Evolutionary conservation across 306 rosid genomes (phyloP), one percentile per base, ranked within the genome.

Genomic region (Ziziphus jujuba): DNA sequence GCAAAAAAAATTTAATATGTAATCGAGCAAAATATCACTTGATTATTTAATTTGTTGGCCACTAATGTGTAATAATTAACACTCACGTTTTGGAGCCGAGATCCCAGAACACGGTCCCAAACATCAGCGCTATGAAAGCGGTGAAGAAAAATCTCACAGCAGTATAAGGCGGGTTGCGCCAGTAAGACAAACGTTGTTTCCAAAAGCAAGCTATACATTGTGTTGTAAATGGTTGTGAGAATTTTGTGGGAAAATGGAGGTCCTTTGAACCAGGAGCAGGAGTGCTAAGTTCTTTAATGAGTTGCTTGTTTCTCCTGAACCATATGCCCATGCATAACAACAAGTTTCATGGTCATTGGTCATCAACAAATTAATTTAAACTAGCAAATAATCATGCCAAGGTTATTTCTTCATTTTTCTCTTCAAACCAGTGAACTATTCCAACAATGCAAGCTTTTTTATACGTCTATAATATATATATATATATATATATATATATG

Each of bases 81-180:
- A 75, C 85, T 79, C 63, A 83, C 96, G 49, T 82, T 84, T 86
- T 86, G 64, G 87, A 68, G 70, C 96, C 96, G 2, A 86, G 92
- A 58, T 79, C 77, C 90, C 90, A 84, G 83, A 89, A 89, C 73
- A 89, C 76, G 23, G 96, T 66, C 23, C 96, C 92, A 36, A 89
- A 84, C 67, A 89, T 80, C 66, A 89, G 61, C 40, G 85, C 92
- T 35, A 69, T 69, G 49, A 79, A 35, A 49, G 77, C 58, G 4
- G 90, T 78, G 75, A 80, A 84, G 57, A 72, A 63, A 34, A 73
- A 56, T 78, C 88, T 76, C 20, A 86, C 81, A 0, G 87, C 84
- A 13, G 87, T 87, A 61, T 89, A 87, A 12, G 77, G 67, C 0
- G 91, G 96, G 60, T 89, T 87, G 16, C 89, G 77, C 92, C 90